Evolutionary conservation across 768 basidiomycete genomes (phyloP).

Genomic region (Rubroboletus pulcherrimus): DNA sequence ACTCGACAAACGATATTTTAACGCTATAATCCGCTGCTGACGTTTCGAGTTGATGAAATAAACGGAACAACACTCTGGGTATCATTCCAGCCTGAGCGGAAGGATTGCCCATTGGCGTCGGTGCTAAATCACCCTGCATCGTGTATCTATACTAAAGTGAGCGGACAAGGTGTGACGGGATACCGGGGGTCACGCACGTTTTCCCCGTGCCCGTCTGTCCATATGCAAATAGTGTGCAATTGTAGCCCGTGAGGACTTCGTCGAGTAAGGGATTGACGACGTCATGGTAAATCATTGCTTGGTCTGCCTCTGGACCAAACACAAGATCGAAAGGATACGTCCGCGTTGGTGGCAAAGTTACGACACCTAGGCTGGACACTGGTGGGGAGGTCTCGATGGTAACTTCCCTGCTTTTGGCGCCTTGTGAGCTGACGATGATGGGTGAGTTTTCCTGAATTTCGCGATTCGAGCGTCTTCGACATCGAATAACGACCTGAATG

Average conservation of each 20-base stretch:
- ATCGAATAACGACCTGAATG: conserved; percentile 92
- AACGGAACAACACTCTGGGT: conserved; percentile 85
- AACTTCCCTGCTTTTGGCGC: conserved; percentile 71
- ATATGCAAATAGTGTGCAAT: conserved; percentile 96
- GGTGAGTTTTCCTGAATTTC: conserved; percentile 86
- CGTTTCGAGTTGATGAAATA: conserved; percentile 85
- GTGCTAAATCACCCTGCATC: conserved; percentile 92
- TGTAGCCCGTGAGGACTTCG: conserved; percentile 93
- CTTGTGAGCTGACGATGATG: conserved; percentile 76
- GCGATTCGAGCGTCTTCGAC: conserved; percentile 78
- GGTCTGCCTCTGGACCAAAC: conserved; percentile 96
- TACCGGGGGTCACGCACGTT: conserved; percentile 60
- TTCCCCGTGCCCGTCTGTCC: conserved; percentile 99
- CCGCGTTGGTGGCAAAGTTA: conserved; percentile 69
- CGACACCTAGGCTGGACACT: conserved; percentile 64
- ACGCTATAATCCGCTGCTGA: conserved; percentile 82
- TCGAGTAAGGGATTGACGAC: conserved; percentile 91
- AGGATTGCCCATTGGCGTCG: conserved; percentile 83
- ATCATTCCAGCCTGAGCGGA: conserved; percentile 92
- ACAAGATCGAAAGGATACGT: conserved; percentile 95
- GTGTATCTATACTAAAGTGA: conserved; percentile 63
- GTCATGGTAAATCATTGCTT: conserved; percentile 88
- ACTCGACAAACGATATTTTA: conserved; percentile 89
- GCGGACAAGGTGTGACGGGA: not conserved
- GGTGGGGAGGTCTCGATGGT: conserved; percentile 77